Percentiles rank a stretch among this genome's conserved stretches.
Evolutionary conservation across 805 yeast species (phyloP).

Genomic region (Saccharomycopsis capsularis): DNA sequence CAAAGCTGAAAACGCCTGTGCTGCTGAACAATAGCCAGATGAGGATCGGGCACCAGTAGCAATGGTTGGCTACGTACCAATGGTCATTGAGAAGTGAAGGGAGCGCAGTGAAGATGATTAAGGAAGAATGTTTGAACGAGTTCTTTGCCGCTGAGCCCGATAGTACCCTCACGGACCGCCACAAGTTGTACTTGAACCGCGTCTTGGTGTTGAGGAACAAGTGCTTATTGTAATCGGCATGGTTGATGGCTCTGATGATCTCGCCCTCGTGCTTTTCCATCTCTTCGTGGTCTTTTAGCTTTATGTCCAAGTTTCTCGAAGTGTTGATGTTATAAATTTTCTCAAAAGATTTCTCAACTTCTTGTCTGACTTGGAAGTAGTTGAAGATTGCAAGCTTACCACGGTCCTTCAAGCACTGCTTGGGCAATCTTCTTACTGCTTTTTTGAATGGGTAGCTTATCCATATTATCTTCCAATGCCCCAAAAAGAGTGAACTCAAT

Average conservation of each 20-base stretch:
- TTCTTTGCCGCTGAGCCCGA: constrained; percentile 36
- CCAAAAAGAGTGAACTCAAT: background rate
- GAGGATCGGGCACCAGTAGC: constrained; percentile 38
- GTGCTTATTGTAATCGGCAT: constrained; percentile 36
- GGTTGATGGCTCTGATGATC: constrained; percentile 35
- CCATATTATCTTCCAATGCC: constrained; percentile 30
- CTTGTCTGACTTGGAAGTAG: constrained; percentile 36
- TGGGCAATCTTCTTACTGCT: constrained; percentile 36
- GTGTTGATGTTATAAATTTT: constrained; percentile 39
- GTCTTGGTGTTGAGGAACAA: constrained; percentile 27
- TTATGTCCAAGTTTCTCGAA: constrained; percentile 26
- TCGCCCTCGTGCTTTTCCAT: background rate
- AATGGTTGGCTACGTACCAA: constrained; percentile 39
- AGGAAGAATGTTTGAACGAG: constrained; percentile 36
- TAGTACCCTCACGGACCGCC: constrained; percentile 32
- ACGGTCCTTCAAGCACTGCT: constrained; percentile 38
- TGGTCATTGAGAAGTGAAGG: constrained; percentile 31
- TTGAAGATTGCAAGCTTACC: constrained; percentile 40
- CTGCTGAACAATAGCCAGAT: constrained; percentile 36
- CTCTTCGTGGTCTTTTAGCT: background rate
- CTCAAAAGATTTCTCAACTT: constrained; percentile 41
- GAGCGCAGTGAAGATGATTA: constrained; percentile 33
- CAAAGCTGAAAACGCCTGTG: constrained; percentile 28
- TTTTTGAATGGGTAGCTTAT: constrained; percentile 37
- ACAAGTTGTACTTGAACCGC: constrained; percentile 26